A percentile compares a stretch with the other conserved stretches of the same genome.
phyloP scores from a whole-genome alignment of 805 yeast genomes.

The Candida ascalaphidarum region DNA sequence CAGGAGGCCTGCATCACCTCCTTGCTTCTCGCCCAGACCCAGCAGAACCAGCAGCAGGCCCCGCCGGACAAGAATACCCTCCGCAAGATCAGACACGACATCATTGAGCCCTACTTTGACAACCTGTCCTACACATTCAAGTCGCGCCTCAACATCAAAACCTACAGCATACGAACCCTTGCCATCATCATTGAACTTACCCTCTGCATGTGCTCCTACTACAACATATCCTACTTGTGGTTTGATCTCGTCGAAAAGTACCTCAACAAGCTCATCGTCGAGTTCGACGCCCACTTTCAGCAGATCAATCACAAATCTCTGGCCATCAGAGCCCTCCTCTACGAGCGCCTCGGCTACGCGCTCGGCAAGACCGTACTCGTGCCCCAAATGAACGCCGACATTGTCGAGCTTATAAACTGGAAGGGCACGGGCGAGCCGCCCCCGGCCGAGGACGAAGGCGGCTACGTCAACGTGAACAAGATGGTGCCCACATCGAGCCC shows the following conservation, averaged over 20 bases:
- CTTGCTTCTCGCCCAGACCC: conserved; percentile 51
- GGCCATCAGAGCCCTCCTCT: conserved; percentile 37
- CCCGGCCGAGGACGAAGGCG: conserved; percentile 17
- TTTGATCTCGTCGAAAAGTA: conserved; percentile 34
- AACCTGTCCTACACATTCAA: conserved; percentile 66
- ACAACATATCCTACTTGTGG: conserved; percentile 38
- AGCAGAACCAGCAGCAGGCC: conserved; percentile 14
- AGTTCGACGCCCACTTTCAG: conserved; percentile 35
- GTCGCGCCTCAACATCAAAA: conserved; percentile 60
- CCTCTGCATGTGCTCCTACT: conserved; percentile 34
- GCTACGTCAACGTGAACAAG: conserved; percentile 25
- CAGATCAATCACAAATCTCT: conserved; percentile 31
- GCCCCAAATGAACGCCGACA: conserved; percentile 6
- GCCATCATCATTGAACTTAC: conserved; percentile 67
- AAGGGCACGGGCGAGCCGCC: conserved; percentile 2
- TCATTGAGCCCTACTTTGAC: conserved; percentile 56
- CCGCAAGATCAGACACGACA: conserved; percentile 44
- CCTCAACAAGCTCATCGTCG: conserved; percentile 37
- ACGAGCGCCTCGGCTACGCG: conserved; percentile 32
- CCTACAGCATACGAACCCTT: conserved; percentile 63
- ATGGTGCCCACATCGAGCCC: conserved; percentile 26
- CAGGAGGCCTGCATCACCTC: conserved; percentile 83
- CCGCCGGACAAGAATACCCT: conserved; percentile 30
- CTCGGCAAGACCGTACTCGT: conserved; percentile 35
- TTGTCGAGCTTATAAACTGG: conserved; percentile 24